Evolutionary conservation across 495 filamentous ascomycete species (phyloP).

Genomic region (Podospora australis): DNA sequence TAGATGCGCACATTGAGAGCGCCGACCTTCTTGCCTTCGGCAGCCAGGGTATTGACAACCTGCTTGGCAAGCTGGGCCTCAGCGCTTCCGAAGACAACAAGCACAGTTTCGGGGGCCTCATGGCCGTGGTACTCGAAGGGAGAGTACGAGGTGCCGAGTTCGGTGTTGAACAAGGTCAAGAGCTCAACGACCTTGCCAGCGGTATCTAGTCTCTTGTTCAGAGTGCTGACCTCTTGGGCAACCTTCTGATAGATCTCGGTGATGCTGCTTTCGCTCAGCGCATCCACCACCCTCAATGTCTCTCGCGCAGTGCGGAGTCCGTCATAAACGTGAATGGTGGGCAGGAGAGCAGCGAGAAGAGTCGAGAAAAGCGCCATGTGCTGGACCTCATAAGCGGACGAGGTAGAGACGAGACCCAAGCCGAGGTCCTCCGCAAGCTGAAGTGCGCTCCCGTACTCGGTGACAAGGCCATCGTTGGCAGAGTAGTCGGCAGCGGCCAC

Average conservation of each 20-base stretch:
- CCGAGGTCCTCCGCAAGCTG: conserved; percentile 87
- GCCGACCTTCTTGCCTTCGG: conserved; percentile 68
- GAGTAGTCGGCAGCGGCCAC: conserved; percentile 90
- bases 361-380: conserved; percentile 93
- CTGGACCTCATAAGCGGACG: conserved; percentile 82
- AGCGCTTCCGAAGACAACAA: conserved; percentile 87
- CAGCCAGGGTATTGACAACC: conserved; percentile 65
- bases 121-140: conserved; percentile 96
- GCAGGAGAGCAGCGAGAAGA: conserved; percentile 68
- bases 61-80: conserved; percentile 82
- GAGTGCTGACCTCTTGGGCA: conserved; percentile 47
- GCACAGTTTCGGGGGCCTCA: conserved; percentile 62
- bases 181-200: conserved; percentile 70
- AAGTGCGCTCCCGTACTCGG: conserved; percentile 80
- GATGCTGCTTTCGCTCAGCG: conserved; percentile 66
- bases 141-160: conserved; percentile 87
- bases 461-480: conserved; percentile 59
- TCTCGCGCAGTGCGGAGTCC: conserved; percentile 81
- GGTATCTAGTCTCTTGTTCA: conserved; percentile 64
- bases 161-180: conserved; percentile 76
- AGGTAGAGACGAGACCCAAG: conserved; percentile 75
- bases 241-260: conserved; percentile 64
- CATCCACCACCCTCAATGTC: conserved; percentile 78
- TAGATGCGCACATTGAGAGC: conserved; percentile 89
- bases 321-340: conserved; percentile 88